Percentiles rank a stretch among this genome's conserved stretches.
These are phyloP conservation scores for Gymnopilus dilepis DNA, from an alignment of 768 basidiomycete species.

Conservation along the genomic window DNA sequence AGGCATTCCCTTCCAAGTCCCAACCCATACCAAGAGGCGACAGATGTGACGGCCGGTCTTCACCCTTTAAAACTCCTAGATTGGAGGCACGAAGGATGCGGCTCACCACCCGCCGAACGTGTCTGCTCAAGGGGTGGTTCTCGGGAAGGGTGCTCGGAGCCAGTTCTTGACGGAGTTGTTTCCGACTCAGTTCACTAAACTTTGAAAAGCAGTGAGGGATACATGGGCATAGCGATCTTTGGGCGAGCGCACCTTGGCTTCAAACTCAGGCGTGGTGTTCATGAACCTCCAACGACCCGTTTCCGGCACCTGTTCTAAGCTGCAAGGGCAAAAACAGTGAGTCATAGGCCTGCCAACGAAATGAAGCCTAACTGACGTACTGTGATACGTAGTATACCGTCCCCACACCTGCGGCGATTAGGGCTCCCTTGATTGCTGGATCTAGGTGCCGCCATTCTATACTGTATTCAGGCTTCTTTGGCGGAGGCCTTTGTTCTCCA, in stretches of 20 bases:
- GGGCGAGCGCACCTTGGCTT: slow-evolving; percentile 50
- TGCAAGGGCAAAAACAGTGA: slow-evolving; percentile 32
- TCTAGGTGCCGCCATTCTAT: slow-evolving; percentile 8
- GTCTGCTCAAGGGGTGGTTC: slow-evolving; percentile 64
- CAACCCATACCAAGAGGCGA: slow-evolving; percentile 26
- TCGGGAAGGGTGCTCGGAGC: slow-evolving; percentile 62
- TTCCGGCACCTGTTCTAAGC: slow-evolving; percentile 84
- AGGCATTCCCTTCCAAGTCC: slow-evolving; percentile 33
- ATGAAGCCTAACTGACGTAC: slow-evolving; percentile 28
- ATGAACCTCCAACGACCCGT: slow-evolving; percentile 92
- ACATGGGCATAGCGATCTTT: neutral
- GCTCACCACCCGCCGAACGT: slow-evolving; percentile 73
- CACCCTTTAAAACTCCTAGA: slow-evolving; percentile 63
- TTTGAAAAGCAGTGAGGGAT: slow-evolving; percentile 20
- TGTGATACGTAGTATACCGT: slow-evolving; percentile 29
- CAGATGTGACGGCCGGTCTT: slow-evolving; percentile 21
- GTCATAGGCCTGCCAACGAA: neutral
- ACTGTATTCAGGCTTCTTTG: neutral
- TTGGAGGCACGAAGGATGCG: slow-evolving; percentile 74
- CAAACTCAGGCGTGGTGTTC: slow-evolving; percentile 64
- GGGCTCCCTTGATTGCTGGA: neutral
- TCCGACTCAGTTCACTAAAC: slow-evolving; percentile 46
- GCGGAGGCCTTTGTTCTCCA: neutral
- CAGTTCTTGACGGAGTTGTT: slow-evolving; percentile 58
- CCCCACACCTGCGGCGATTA: slow-evolving; percentile 7